Evolutionary conservation across 164 flowering plant genomes (phyloP), one percentile per base, ranked within the genome.

Genomic region (Sextonia rubra): DNA sequence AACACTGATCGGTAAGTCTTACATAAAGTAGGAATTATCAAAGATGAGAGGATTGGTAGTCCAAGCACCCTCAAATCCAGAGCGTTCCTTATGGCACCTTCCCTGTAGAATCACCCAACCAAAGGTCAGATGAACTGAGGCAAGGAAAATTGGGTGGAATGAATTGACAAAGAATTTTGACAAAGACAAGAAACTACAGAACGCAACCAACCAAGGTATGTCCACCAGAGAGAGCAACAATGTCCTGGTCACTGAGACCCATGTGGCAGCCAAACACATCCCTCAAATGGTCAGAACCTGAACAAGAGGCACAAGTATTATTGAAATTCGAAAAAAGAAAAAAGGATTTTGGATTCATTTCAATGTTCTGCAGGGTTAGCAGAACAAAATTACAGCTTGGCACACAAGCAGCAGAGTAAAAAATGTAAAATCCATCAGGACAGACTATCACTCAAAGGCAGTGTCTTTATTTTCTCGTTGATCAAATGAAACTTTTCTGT

Each of bases 31-130:
- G 55, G 85, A 79, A 78, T 87, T 87, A 25, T 87, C 90, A 63
- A 87, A 87, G 61, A 85, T 75, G 18, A 85, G 84, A 37, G 90
- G 88, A 69, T 87, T 83, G 49, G 20, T 0, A 20, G 90, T 87
- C 90, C 90, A 87, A 11, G 88, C 71, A n/a, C 90, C 90, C 74
- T 87, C 90, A 75, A 85, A 85, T 17, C 88, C 90, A 68, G 90
- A 87, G 12, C 90, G 81, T 65, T 87, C 90, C 73, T 80, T 85
- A 75, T 87, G 90, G 81, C 90, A 87, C 66, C 88, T 82, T 76
- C 90, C 90, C 90, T 87, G n/a, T 18, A 66, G 8, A 52, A 27
- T 69, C 25, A 23, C 4, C 67, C 37, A 47, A 71, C 22, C 52
- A 63, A 66, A 66, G 29, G 8, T 5, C 24, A 47, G 11, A 6